Conservation (phyloP, 192 early-diverging fungal species). For the Helicostylum pulchrum region DNA sequence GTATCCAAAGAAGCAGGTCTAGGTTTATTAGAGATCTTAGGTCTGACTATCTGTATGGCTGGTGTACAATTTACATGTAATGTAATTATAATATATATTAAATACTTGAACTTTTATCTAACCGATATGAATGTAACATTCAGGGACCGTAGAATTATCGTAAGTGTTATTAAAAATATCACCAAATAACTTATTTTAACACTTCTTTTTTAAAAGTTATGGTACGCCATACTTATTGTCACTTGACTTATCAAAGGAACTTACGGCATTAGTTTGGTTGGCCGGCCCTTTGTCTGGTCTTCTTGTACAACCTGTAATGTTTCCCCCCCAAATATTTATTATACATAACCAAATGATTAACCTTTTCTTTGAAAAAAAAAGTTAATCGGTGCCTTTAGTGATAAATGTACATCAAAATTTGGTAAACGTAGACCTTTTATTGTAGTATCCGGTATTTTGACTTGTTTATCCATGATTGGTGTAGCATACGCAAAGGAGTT, state of each 20-base stretch:
- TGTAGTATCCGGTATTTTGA: slow-evolving; percentile 59
- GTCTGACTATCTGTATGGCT: slow-evolving; percentile 57
- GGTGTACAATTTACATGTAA: slow-evolving; percentile 75
- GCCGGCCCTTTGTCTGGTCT: slow-evolving; percentile 69
- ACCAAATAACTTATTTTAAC: not conserved
- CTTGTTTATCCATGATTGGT: slow-evolving; percentile 62
- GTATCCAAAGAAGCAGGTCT: slow-evolving; percentile 18
- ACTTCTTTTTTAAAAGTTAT: slow-evolving; percentile 41
- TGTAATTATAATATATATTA: slow-evolving; percentile 25
- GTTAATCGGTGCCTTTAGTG: slow-evolving; percentile 83
- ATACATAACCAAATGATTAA: not conserved
- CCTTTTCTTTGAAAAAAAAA: slow-evolving; percentile 43
- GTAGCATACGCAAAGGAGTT: slow-evolving; percentile 78
- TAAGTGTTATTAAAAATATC: slow-evolving; percentile 24
- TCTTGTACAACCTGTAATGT: slow-evolving; percentile 14
- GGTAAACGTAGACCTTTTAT: slow-evolving; percentile 91
- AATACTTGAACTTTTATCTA: not conserved
- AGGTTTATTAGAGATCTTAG: slow-evolving; percentile 32
- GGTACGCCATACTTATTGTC: slow-evolving; percentile 72
- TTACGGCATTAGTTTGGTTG: slow-evolving; percentile 77
- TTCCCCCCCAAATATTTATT: not conserved
- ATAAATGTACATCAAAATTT: slow-evolving; percentile 62
- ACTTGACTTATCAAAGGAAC: slow-evolving; percentile 58
- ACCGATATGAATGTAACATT: slow-evolving; percentile 7
- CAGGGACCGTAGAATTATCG: slow-evolving; percentile 73